Evolutionary conservation across 2,329 filamentous ascomycete genomes (phyloP), one percentile per base, ranked within the genome.

Genomic region (Bipolaris victoriae): DNA sequence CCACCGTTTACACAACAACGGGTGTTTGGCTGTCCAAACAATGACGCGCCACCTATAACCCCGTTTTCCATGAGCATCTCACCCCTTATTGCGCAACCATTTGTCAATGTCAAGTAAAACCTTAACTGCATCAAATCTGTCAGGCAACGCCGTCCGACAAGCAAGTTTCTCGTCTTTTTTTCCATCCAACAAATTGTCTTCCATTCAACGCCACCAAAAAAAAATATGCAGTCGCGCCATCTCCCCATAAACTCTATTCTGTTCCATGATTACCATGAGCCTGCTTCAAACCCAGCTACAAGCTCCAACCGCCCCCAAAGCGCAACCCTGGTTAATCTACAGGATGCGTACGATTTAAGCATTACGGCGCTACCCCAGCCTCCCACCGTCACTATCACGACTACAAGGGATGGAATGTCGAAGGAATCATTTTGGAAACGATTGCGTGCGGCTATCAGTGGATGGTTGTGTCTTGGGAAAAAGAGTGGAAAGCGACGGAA

Each of bases 341-440:
- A 44, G 24, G 61, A 62, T 5, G 58, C 57, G 3, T 52, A 55
- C 26, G 57, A 64, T 18, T 48, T 22, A 15, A 57, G 13, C 3
- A 48, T 64, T 2, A 65, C 63, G 5, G 63, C 63, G 1, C 50
- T 65, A 5, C 63, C 63, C 0, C 41, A 22, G 7, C 45, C 49
- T 0, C 33, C 43, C 11, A 5, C 24, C 22, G 10, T 7, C 22
- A 20, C 16, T 15, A n/a, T 29, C 24, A 20, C 7, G 15, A 18
- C 22, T 10, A n/a, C 40, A 22, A 24, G 6, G 15, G 26, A 47
- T 26, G 22, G 15, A 1, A 5, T 18, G 3, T 3, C 6, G 3
- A 45, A 46, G n/a, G 11, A 45, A 6, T 22, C 40, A 3, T 7
- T 50, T 3, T 57, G 60, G 56, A 35, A 11, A 13, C 35, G 44